Conservation (phyloP, 306 rosid genomes). For the Dalbergia cochinchinensis region DNA sequence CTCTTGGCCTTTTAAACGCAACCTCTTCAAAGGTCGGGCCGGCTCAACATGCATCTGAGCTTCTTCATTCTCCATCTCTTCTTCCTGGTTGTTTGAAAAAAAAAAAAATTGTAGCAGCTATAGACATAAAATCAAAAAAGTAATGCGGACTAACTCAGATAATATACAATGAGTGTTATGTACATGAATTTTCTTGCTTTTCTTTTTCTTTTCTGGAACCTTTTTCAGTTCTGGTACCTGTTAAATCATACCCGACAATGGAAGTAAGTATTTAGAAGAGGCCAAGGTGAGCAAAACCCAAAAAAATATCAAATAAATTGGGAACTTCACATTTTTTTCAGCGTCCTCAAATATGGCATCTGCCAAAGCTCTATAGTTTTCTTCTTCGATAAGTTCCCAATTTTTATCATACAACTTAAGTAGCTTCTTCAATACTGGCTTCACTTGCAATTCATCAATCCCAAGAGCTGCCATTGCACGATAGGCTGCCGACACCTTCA, state of each 20-base stretch:
- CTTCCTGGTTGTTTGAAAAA: constrained; percentile 52
- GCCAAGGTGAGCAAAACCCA: neutral
- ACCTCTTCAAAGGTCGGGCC: constrained; percentile 78
- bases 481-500: constrained; percentile 60
- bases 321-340: constrained; percentile 59
- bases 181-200: constrained; percentile 50
- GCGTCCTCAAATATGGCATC: constrained; percentile 92
- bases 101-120: constrained; percentile 32
- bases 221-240: constrained; percentile 61
- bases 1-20: constrained; percentile 68
- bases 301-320: constrained; percentile 18
- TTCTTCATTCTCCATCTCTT: constrained; percentile 64
- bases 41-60: constrained; percentile 49
- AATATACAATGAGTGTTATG: constrained; percentile 35
- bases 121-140: constrained; percentile 16
- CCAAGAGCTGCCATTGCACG: constrained; percentile 82
- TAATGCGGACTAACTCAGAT: constrained; percentile 27
- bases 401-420: constrained; percentile 78
- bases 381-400: constrained; percentile 93
- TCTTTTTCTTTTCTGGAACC: constrained; percentile 57
- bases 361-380: constrained; percentile 80
- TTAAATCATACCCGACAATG: constrained; percentile 41
- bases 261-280: constrained; percentile 24
- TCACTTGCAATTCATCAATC: constrained; percentile 66
- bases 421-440: constrained; percentile 79